These are phyloP conservation scores for Aspergillus baeticus DNA, from an alignment of 495 filamentous ascomycete genomes.

Conservation along the genomic window DNA sequence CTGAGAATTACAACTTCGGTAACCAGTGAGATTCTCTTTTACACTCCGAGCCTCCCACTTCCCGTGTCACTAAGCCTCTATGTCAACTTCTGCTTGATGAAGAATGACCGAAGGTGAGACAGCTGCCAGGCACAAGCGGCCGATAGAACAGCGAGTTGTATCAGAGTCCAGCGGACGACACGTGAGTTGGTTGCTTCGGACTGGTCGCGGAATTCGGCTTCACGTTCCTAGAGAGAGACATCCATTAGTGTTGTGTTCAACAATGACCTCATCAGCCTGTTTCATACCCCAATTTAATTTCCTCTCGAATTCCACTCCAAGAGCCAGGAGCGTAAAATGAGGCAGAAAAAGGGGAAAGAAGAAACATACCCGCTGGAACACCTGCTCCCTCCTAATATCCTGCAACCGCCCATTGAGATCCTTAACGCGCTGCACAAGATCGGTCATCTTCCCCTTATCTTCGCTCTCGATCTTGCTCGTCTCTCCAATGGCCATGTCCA, in stretches of 20 bases:
- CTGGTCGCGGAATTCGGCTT: conserved; percentile 97
- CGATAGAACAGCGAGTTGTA: conserved; percentile 85
- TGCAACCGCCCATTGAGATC: conserved; percentile 86
- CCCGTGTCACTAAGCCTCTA: conserved; percentile 12
- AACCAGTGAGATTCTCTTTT: not conserved
- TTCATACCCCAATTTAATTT: not conserved
- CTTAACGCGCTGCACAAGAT: conserved; percentile 85
- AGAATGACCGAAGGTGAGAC: conserved; percentile 91
- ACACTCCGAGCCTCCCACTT: not conserved
- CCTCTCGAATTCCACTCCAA: no score
- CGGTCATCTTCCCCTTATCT: conserved; percentile 90
- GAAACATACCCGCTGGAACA: conserved; percentile 86
- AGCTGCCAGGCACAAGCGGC: conserved; percentile 96
- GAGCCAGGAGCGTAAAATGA: no score
- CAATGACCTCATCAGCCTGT: not conserved
- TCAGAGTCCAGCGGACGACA: conserved; percentile 90
- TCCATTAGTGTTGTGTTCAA: not conserved
- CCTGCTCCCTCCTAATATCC: conserved; percentile 90
- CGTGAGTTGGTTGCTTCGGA: conserved; percentile 90
- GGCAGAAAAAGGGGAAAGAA: not conserved
- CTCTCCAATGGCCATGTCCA: conserved; percentile 94
- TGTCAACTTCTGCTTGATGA: conserved; percentile 99
- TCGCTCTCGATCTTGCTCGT: conserved; percentile 91
- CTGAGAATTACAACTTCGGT: not conserved
- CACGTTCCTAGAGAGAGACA: conserved; percentile 68